These are phyloP conservation scores for Rhodocollybia butyracea DNA, from an alignment of 768 basidiomycete species.

Conservation along the genomic window DNA sequence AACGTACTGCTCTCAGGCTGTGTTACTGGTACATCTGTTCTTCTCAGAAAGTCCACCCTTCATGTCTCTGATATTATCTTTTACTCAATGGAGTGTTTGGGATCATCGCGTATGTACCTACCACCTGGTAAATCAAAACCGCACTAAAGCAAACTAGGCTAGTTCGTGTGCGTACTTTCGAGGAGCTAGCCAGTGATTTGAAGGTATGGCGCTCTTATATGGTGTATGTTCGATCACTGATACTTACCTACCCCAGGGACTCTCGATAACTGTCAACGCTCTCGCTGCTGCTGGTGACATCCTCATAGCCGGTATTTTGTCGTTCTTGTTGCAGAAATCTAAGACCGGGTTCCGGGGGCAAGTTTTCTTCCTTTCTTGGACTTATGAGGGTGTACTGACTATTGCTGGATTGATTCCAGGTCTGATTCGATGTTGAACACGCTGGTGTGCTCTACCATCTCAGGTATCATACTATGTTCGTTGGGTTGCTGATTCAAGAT, in stretches of 20 bases:
- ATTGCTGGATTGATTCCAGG: constrained; percentile 17
- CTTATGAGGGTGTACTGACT: not conserved
- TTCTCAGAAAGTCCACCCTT: not conserved
- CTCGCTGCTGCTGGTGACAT: constrained; percentile 44
- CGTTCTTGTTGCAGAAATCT: constrained; percentile 37
- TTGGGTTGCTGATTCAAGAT: not conserved
- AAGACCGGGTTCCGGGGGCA: constrained; percentile 49
- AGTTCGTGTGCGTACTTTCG: constrained; percentile 29
- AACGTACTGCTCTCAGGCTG: too few relatives aligned
- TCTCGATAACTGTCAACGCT: constrained; percentile 43
- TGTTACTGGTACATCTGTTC: constrained; percentile 26
- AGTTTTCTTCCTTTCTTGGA: not conserved
- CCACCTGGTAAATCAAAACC: not conserved
- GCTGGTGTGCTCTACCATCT: constrained; percentile 24
- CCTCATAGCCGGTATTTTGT: constrained; percentile 41
- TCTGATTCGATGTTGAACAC: constrained; percentile 49
- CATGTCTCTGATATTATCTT: not conserved
- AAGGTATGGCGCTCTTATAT: constrained; percentile 25
- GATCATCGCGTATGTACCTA: constrained; percentile 6
- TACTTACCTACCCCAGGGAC: constrained; percentile 18
- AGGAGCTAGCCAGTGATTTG: constrained; percentile 26
- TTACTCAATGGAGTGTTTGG: constrained; percentile 1
- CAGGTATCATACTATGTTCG: not conserved
- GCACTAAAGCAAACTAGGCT: constrained; percentile 17
- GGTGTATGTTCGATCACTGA: not conserved